phyloP scores from a whole-genome alignment of 2,329 filamentous ascomycete genomes.

The Nannizziopsis barbatae region DNA sequence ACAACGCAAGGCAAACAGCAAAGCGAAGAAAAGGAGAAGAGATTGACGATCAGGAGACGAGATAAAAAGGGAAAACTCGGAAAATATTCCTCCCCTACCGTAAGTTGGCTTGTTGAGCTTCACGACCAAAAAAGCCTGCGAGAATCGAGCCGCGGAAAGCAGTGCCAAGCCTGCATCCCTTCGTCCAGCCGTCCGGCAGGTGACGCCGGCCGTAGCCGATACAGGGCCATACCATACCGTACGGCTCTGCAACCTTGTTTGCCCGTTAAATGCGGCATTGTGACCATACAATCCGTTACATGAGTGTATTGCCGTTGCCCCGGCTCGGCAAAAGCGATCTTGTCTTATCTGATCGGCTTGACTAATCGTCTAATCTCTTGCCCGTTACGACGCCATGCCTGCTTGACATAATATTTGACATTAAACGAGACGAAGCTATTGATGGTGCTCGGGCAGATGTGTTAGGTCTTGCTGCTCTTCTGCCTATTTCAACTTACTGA shows the following conservation, averaged over 20 bases:
- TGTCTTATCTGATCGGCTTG: conserved; percentile 3
- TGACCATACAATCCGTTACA: not conserved
- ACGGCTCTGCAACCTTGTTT: not conserved
- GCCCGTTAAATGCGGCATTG: too few relatives aligned
- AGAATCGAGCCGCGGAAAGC: too few relatives aligned
- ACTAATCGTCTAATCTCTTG: not conserved
- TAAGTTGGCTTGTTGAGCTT: too few relatives aligned
- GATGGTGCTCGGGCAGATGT: not conserved
- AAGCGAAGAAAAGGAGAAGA: conserved; percentile 13
- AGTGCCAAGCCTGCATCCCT: not conserved
- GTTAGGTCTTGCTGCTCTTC: not conserved
- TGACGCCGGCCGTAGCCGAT: conserved; percentile 7
- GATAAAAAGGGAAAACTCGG: conserved; percentile 19
- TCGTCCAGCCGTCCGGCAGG: too few relatives aligned
- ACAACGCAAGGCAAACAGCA: conserved; percentile 30
- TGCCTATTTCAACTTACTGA: not conserved
- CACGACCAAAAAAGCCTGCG: not conserved
- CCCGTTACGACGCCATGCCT: not conserved
- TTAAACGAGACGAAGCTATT: not conserved
- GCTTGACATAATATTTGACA: not conserved
- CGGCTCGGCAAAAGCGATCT: not conserved
- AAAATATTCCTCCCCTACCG: conserved; percentile 10
- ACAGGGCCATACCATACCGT: not conserved
- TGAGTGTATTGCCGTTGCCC: not conserved
- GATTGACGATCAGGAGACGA: conserved; percentile 31